These are phyloP conservation scores for Gossypioides kirkii DNA, from an alignment of 345 rosid genomes.

Conservation along the genomic window DNA sequence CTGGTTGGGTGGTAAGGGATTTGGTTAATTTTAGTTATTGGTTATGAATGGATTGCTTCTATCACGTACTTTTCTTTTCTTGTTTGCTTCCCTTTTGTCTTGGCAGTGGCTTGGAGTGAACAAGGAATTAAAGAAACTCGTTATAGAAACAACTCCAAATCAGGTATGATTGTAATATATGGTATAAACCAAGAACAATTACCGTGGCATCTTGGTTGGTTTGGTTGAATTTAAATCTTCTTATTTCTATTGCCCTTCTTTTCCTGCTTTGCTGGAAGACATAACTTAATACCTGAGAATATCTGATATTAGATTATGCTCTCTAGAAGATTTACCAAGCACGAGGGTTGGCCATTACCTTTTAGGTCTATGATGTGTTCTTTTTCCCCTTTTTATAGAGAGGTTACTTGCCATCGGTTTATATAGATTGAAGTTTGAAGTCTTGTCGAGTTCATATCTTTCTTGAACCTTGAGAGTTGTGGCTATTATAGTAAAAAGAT, in stretches of 20 bases:
- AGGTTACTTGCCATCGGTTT: neutral
- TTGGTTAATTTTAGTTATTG: constrained; percentile 1
- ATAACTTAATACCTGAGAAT: too few relatives aligned
- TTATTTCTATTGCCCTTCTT: neutral
- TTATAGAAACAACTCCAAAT: constrained; percentile 84
- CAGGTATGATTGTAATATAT: constrained; percentile 47
- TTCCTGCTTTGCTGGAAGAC: neutral
- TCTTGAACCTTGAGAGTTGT: neutral
- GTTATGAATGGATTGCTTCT: neutral
- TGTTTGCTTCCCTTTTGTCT: neutral
- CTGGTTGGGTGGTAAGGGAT: constrained; percentile 95
- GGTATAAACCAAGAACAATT: neutral
- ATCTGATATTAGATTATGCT: too few relatives aligned
- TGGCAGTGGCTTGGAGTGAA: constrained; percentile 88
- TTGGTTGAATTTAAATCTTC: neutral
- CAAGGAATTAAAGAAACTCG: constrained; percentile 76
- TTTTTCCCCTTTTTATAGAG: neutral
- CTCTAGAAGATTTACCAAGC: neutral
- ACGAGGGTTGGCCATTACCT: neutral
- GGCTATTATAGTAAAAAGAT: neutral
- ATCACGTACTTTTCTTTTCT: neutral
- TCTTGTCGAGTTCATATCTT: neutral
- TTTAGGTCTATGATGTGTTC: neutral
- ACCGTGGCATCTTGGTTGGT: neutral
- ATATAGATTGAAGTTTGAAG: neutral